Percentiles rank a stretch among this genome's conserved stretches.
Evolutionary conservation across 2,329 filamentous ascomycete species (phyloP).

Genomic region (Verticillium isaacii): DNA sequence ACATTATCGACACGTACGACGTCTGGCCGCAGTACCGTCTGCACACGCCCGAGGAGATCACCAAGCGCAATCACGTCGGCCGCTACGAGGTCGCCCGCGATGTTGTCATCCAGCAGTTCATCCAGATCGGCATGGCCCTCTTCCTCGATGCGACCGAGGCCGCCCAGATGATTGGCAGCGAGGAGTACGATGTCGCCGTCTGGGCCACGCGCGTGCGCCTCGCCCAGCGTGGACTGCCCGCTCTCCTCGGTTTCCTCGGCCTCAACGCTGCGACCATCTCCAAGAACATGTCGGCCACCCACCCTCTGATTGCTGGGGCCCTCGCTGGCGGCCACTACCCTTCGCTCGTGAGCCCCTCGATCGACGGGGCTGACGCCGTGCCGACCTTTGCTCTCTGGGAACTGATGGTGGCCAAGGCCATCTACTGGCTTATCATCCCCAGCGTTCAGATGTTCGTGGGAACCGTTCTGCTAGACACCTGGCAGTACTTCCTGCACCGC

Average conservation of each 20-base stretch:
- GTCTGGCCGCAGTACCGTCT: slow-evolving; percentile 87
- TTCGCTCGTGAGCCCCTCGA: slow-evolving; percentile 55
- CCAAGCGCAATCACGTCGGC: slow-evolving; percentile 80
- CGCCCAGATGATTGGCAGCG: slow-evolving; percentile 67
- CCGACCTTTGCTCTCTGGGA: slow-evolving; percentile 85
- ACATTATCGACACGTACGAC: slow-evolving; percentile 79
- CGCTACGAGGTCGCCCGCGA: slow-evolving; percentile 84
- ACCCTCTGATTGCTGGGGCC: slow-evolving; percentile 70
- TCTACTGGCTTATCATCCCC: slow-evolving; percentile 79
- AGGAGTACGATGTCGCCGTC: slow-evolving; percentile 80
- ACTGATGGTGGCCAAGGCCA: slow-evolving; percentile 62
- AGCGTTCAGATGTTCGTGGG: slow-evolving; percentile 71
- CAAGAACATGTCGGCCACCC: slow-evolving; percentile 64
- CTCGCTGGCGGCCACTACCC: slow-evolving; percentile 81
- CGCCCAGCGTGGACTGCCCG: slow-evolving; percentile 72
- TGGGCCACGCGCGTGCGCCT: slow-evolving; percentile 83
- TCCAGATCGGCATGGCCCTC: slow-evolving; percentile 72
- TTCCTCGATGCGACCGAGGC: slow-evolving; percentile 68
- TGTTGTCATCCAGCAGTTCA: slow-evolving; percentile 85
- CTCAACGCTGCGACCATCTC: slow-evolving; percentile 72
- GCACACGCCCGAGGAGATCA: slow-evolving; percentile 88
- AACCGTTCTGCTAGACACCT: slow-evolving; percentile 79
- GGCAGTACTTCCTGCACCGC: slow-evolving; percentile 97
- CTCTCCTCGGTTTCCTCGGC: slow-evolving; percentile 65
- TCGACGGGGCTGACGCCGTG: slow-evolving; percentile 46